Base-by-base conservation (phyloP, 805 yeast genomes). In the Candida palmyrensis region DNA sequence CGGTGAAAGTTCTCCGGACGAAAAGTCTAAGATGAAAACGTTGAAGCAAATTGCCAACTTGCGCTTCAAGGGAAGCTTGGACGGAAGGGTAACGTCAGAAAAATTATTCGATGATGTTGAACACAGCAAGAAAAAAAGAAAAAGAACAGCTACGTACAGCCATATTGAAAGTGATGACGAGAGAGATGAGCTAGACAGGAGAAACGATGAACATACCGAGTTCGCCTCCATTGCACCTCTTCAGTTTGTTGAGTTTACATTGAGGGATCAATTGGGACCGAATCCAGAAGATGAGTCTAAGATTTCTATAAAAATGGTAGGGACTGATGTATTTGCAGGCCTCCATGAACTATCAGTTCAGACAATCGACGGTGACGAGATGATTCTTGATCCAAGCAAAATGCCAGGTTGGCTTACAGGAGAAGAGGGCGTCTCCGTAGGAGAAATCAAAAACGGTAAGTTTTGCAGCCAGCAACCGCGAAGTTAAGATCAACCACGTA, bases 371-470 rank as follows among this genome's bases (percentile, higher is more conserved):
- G 33, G 45, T 12, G 39, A 44, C 62, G 62, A 33, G 36, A 58
- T 41, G 71, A 45, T 68, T 0, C 55, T 79, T 2, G 71, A 82
- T 43, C 71, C 82, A 0, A 59, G 66, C n/a, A 60, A 43, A 0
- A 56, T 82, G 11, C 95, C 95, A 1, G 71, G 77, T 19, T 85
- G 88, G 89, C 53, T 85, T 20, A 77, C 89, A 3, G 95, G 94
- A 2, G 87, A 83, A 51, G 79, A 79, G 40, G 82, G 83, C 0
- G 44, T 55, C 1, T 56, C 58, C 25, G 60, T 72, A 23, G 88
- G 88, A 0, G 45, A 41, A 11, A 40, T 55, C 6, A 43, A 39
- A 26, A 44, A 55, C 32, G 54, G 53, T 2, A 20, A 20, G 20
- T 34, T 34, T 18, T 4, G n/a, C n/a, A n/a, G n/a, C n/a, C n/a